Conservation (phyloP, 1,284 basidiomycete species). For the Cryptococcus hybrid region DNA sequence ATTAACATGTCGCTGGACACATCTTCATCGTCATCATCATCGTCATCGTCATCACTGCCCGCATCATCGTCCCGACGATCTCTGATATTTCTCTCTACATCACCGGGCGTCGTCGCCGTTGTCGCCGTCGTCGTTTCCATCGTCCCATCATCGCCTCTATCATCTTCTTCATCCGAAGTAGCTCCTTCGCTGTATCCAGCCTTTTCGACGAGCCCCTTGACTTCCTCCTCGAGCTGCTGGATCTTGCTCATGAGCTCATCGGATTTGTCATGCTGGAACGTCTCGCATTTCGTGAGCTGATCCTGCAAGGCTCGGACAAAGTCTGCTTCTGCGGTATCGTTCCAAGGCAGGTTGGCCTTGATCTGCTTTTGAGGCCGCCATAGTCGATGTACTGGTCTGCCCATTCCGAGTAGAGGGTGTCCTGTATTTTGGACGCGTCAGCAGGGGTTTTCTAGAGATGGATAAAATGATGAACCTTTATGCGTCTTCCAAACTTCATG, state of each 20-base stretch:
- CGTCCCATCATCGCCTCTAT: constrained; percentile 33
- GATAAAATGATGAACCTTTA: constrained; percentile 59
- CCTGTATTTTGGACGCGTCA: constrained; percentile 52
- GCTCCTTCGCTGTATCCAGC: constrained; percentile 35
- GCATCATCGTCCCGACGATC: constrained; percentile 59
- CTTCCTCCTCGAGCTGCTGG: constrained; percentile 71
- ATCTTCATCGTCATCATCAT: constrained; percentile 58
- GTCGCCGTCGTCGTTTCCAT: background rate
- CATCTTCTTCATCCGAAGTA: constrained; percentile 55
- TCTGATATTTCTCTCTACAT: constrained; percentile 33
- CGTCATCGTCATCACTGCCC: constrained; percentile 56
- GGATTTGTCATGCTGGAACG: constrained; percentile 91
- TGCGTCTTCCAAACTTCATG: constrained; percentile 90
- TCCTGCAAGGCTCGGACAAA: constrained; percentile 76
- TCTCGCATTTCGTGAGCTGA: constrained; percentile 94
- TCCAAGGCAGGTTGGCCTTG: constrained; percentile 65
- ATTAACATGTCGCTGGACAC: constrained; percentile 56
- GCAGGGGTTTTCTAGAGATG: background rate
- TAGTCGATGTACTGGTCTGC: constrained; percentile 87
- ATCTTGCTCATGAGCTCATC: constrained; percentile 79
- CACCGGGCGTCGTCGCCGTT: constrained; percentile 20
- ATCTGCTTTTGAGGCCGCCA: constrained; percentile 83
- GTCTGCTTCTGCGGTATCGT: constrained; percentile 70
- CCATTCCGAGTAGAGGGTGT: constrained; percentile 85
- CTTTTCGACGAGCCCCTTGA: constrained; percentile 65